Evolutionary conservation across 495 filamentous ascomycete genomes (phyloP), one percentile per base, ranked within the genome.

Genomic region (Immersiella caudata): DNA sequence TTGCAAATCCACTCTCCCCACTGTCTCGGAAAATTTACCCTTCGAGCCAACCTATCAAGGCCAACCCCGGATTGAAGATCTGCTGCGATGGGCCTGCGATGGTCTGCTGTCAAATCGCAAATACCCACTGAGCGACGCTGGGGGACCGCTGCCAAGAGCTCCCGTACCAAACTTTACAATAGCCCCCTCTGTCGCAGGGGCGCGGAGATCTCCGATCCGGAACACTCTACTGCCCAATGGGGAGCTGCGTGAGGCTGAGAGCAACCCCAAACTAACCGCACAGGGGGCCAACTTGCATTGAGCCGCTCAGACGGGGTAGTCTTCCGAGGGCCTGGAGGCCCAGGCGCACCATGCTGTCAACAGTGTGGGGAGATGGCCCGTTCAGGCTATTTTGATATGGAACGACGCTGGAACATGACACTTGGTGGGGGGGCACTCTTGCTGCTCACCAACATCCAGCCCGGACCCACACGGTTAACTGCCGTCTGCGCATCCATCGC

Each of bases 321-420:
- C 16, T 66, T 26, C 49, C 64, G 63, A 50, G 49, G 26, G n/a
- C 12, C 20, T 46, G 40, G 46, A 26, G 62, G 49, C 2, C 49
- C 46, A 64, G 29, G 62, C 62, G 51, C 50, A 29, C 64, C 54
- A 60, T n/a, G 33, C 66, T 68, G 60, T 20, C 22, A 56, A 59
- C 63, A 36, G 50, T 50, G 58, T 22, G 36, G 54, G 51, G n/a
- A 60, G 33, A 16, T 2, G 6, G 51, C 58, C 51, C 22, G 67
- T 60, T 68, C 70, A 71, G 70, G 70, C 71, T 73, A 67, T 73
- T 70, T 70, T 63, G 60, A 71, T 57, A 59, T 71, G 71, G 71
- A 73, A 73, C 71, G 58, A 57, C 57, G 55, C 68, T 73, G 71
- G 71, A 73, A 73, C 71, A 65, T 40, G 60, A 56, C 24, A 26